Evolutionary conservation across 192 early-diverging fungal species (phyloP), one percentile per base, ranked within the genome.

Genomic region (Pilaira anomala): DNA sequence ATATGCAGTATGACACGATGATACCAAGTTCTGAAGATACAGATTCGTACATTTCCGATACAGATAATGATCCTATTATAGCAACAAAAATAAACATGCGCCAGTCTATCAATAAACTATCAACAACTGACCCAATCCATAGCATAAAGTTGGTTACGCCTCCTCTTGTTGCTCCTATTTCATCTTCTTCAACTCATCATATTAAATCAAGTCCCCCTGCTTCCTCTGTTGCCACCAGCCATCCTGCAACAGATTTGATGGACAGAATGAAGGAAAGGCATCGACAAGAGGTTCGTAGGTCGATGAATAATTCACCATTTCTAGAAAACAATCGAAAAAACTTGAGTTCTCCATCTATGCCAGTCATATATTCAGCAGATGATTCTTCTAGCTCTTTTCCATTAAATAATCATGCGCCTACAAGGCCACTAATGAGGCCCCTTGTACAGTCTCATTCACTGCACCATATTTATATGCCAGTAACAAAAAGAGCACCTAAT

Each of bases 221-320:
- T 25, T 25, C 36, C 16, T 1, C 56, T 11, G 21, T 6, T 1
- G 13, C 22, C 16, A 24, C 33, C 16, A 59, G 26, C 39, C 18
- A 40, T 7, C 21, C 22, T 14, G 21, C 0, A 14, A 14, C 56
- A 25, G 30, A 55, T 28, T 22, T 63, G 0, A 63, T 65, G 53
- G 44, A 55, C 46, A 25, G 63, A 36, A 65, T 65, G 63, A 65
- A 56, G 19, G 63, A 65, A 46, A 54, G 63, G 24, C 63, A 65
- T 56, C 52, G 63, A 19, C 63, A 65, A 25, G 63, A 65, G 48
- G 30, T 22, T 19, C 36, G 53, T 13, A 42, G 52, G 19, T 42
- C 53, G 6, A 7, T 46, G 4, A 52, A 65, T 12, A 14, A 28
- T 12, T 41, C 40, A 7, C 56, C 56, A 2, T 58, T 42, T 58